Evolutionary conservation across 495 filamentous ascomycete species (phyloP).

Genomic region (Thermochaetoides thermophila): DNA sequence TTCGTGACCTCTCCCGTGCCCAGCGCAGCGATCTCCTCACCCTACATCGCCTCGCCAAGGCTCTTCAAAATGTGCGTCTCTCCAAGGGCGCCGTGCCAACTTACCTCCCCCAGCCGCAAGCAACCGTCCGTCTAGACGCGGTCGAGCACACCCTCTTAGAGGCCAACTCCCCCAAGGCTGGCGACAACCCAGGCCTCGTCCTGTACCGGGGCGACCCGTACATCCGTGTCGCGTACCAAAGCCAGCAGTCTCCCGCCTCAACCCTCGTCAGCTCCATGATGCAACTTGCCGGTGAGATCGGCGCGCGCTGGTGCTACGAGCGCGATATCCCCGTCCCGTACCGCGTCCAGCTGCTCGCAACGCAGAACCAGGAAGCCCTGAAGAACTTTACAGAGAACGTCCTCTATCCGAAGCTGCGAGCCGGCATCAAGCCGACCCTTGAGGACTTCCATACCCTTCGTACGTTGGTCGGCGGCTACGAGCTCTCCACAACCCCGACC

Average conservation of each 20-base stretch:
- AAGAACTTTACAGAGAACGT: slow-evolving; percentile 32
- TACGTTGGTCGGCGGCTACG: slow-evolving; percentile 34
- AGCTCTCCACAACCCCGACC: slow-evolving; percentile 34
- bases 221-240: slow-evolving; percentile 23
- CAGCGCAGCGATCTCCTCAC: slow-evolving; percentile 20
- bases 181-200: slow-evolving; percentile 8
- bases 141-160: too few relatives aligned
- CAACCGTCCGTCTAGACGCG: slow-evolving; percentile 19
- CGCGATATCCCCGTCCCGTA: slow-evolving; percentile 70
- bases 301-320: slow-evolving; percentile 55
- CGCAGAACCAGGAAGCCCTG: slow-evolving; percentile 28
- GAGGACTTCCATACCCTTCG: slow-evolving; percentile 49
- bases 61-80: slow-evolving; percentile 20
- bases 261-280: slow-evolving; percentile 42
- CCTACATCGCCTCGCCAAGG: slow-evolving; percentile 22
- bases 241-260: slow-evolving; percentile 7
- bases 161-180: too few relatives aligned
- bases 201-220: slow-evolving; percentile 23
- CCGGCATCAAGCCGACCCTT: slow-evolving; percentile 40
- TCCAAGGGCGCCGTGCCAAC: slow-evolving; percentile 24
- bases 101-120: slow-evolving; percentile 19
- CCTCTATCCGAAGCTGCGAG: slow-evolving; percentile 36
- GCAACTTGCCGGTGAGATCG: slow-evolving; percentile 60
- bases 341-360: slow-evolving; percentile 48
- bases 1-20: slow-evolving; percentile 15